A percentile compares a stretch with the other conserved stretches of the same genome.
These are phyloP conservation scores for Melocanna baccifera DNA, from an alignment of 176 grass and related monocot genomes.

Conservation along the genomic window DNA sequence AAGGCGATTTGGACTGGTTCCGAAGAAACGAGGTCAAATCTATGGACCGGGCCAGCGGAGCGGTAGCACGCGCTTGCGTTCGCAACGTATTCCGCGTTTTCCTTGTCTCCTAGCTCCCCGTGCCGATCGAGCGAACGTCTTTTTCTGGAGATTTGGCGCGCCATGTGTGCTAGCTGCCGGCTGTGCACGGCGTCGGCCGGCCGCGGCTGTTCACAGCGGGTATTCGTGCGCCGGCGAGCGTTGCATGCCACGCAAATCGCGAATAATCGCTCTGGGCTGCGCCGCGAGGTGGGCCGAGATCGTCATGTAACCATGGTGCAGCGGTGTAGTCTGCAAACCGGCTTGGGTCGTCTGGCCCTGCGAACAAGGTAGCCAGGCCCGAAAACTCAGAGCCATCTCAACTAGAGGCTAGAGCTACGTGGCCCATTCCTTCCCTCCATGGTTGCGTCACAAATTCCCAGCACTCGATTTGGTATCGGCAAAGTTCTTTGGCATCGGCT, in stretches of 20 bases:
- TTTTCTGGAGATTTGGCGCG: not conserved
- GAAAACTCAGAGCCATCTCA: not conserved
- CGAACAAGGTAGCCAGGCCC: not conserved
- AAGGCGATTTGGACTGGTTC: too few relatives aligned
- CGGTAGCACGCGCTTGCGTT: not conserved
- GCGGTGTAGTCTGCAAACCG: too few relatives aligned
- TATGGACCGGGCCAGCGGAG: not conserved
- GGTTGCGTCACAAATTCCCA: too few relatives aligned
- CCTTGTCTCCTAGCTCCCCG: not conserved
- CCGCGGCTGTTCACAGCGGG: too few relatives aligned
- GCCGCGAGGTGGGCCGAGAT: not conserved
- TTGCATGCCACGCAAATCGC: not conserved
- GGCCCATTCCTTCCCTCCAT: not conserved
- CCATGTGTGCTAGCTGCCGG: not conserved
- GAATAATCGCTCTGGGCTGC: not conserved
- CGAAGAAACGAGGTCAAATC: not conserved
- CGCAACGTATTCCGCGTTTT: not conserved
- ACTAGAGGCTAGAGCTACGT: not conserved
- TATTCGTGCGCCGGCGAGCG: not conserved
- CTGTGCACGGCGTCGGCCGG: not conserved
- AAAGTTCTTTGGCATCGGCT: too few relatives aligned
- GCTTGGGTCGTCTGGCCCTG: not conserved
- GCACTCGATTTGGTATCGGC: not conserved
- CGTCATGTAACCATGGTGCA: too few relatives aligned
- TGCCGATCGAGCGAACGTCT: not conserved